phyloP scores from a whole-genome alignment of 768 basidiomycete species.

The Leccinum boreale region DNA sequence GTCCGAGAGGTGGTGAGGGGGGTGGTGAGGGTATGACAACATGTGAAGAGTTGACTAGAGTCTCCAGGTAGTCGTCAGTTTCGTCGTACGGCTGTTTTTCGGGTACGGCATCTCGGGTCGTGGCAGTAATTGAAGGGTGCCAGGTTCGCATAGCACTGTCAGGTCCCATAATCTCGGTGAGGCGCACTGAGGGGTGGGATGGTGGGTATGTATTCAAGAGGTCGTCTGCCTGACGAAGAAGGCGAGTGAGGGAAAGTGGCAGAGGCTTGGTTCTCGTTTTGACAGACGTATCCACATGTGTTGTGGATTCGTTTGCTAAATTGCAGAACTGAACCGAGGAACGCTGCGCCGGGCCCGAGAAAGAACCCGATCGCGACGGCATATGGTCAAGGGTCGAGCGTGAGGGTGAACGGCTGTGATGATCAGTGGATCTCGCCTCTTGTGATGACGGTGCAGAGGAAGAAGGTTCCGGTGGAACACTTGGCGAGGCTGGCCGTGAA shows the following conservation, averaged over 20 bases:
- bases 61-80: constrained; percentile 28
- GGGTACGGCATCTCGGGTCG: constrained; percentile 7
- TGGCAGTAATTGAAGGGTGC: constrained; percentile 31
- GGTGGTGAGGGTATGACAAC: constrained; percentile 27
- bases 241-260: constrained; percentile 41
- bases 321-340: not conserved
- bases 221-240: constrained; percentile 56
- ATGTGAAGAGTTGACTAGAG: constrained; percentile 19
- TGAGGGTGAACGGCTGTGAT: not conserved
- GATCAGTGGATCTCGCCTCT: not conserved
- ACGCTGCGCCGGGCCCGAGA: not conserved
- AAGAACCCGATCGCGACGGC: constrained; percentile 4
- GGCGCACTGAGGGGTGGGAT: constrained; percentile 47
- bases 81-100: constrained; percentile 23
- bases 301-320: not conserved
- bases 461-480: not conserved
- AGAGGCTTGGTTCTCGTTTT: constrained; percentile 21
- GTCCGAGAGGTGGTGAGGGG: constrained; percentile 15
- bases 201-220: constrained; percentile 62
- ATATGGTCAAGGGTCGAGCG: not conserved
- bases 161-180: constrained; percentile 69
- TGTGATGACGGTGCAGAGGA: not conserved
- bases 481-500: constrained; percentile 18
- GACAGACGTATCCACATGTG: constrained; percentile 1
- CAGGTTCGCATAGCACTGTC: constrained; percentile 77